phyloP scores from a whole-genome alignment of 1,284 basidiomycete species.

The Moniliella sp. region DNA sequence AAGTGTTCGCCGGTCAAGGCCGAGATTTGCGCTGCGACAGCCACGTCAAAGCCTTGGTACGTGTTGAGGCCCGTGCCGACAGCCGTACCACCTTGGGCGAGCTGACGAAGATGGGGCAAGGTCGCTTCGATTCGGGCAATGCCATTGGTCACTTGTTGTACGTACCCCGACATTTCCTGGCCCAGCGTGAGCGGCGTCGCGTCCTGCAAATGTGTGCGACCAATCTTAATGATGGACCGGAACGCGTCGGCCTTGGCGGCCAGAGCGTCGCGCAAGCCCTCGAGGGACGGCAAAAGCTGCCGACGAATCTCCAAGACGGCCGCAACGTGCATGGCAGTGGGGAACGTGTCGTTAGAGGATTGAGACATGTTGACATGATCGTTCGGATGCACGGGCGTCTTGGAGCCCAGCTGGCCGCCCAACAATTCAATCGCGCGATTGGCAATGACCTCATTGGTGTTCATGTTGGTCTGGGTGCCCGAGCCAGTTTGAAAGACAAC shows the following conservation, averaged over 20 bases:
- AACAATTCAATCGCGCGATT: constrained; percentile 94
- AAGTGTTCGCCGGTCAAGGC: constrained; percentile 75
- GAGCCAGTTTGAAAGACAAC: constrained; percentile 99
- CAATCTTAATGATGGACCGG: constrained; percentile 68
- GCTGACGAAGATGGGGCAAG: constrained; percentile 63
- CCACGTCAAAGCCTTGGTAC: constrained; percentile 81
- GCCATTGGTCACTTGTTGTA: constrained; percentile 74
- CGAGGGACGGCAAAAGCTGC: constrained; percentile 63
- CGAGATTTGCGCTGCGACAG: constrained; percentile 74
- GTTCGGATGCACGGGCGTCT: constrained; percentile 94
- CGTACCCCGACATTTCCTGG: constrained; percentile 96
- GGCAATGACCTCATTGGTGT: constrained; percentile 95
- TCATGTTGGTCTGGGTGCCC: constrained; percentile 99
- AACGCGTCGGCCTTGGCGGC: constrained; percentile 50
- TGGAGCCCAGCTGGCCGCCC: constrained; percentile 80
- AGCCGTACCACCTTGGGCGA: constrained; percentile 94
- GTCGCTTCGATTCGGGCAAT: constrained; percentile 65
- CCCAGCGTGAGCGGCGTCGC: constrained; percentile 91
- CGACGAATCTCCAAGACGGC: constrained; percentile 69
- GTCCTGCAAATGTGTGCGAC: constrained; percentile 86
- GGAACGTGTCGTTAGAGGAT: constrained; percentile 98
- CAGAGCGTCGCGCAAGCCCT: constrained; percentile 60
- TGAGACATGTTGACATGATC: constrained; percentile 99
- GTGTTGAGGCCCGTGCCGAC: constrained; percentile 94
- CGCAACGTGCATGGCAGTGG: constrained; percentile 95